Evolutionary conservation across 495 filamentous ascomycete species (phyloP).

Genomic region (Cercophora newfieldiana): DNA sequence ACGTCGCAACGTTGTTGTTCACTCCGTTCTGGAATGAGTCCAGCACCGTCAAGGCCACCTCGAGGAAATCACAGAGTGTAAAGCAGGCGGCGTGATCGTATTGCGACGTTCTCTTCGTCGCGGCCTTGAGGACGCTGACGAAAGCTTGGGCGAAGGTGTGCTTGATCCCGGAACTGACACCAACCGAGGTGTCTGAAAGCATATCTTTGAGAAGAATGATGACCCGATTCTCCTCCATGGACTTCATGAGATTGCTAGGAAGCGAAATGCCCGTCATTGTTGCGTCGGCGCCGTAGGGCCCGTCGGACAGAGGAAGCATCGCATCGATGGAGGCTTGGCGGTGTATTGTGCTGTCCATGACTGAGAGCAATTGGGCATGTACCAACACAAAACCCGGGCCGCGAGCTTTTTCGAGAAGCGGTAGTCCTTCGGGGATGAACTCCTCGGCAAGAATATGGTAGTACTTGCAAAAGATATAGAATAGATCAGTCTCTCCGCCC

Average conservation of each 20-base stretch:
- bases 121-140: constrained; percentile 67
- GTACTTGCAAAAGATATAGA: constrained; percentile 92
- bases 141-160: constrained; percentile 80
- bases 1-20: constrained; percentile 39
- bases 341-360: constrained; percentile 85
- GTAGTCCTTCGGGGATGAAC: constrained; percentile 65
- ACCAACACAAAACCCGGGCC: constrained; percentile 82
- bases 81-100: constrained; percentile 91
- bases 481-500: constrained; percentile 86
- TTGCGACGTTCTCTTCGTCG: constrained; percentile 72
- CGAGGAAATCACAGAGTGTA: constrained; percentile 87
- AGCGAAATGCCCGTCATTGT: constrained; percentile 57
- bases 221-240: constrained; percentile 90
- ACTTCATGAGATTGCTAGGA: constrained; percentile 66
- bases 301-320: constrained; percentile 69
- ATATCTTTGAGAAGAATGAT: constrained; percentile 86
- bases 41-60: constrained; percentile 61
- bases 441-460: constrained; percentile 82
- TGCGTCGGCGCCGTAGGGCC: constrained; percentile 71
- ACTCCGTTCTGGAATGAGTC: constrained; percentile 46
- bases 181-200: constrained; percentile 65
- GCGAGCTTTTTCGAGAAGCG: constrained; percentile 62
- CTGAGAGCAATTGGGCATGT: constrained; percentile 78
- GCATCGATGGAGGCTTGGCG: constrained; percentile 58
- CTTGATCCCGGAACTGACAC: constrained; percentile 50